Conservation (phyloP, 257 asterid genomes). For the Forsythia viridissima region DNA sequence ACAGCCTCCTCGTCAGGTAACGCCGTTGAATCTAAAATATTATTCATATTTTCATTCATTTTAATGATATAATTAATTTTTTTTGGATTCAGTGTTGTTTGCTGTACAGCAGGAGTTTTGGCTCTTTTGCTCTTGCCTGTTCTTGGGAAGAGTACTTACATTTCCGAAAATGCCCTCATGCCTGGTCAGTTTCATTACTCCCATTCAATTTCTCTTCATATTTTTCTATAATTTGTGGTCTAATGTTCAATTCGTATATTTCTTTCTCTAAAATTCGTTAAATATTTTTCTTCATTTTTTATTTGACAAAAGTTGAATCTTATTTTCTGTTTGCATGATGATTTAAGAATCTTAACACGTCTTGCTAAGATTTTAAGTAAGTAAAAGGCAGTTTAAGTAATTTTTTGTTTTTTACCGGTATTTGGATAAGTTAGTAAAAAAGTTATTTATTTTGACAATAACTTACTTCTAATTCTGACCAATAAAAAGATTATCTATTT, state of each 20-base stretch:
- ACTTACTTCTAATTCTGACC: not conserved
- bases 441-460: not conserved
- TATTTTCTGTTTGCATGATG: not conserved
- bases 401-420: not conserved
- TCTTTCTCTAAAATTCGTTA: not conserved
- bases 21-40: not conserved
- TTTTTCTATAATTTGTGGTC: not conserved
- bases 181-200: conserved; percentile 59
- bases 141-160: conserved; percentile 88
- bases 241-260: not conserved
- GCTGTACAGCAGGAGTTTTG: conserved; percentile 73
- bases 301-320: not conserved
- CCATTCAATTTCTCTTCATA: not conserved
- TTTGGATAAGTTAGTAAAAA: not conserved
- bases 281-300: not conserved
- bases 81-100: conserved; percentile 59
- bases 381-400: not conserved
- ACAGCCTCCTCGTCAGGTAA: conserved; percentile 70
- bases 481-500: too few relatives aligned
- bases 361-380: not conserved
- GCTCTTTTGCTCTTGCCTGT: conserved; percentile 79
- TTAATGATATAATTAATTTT: conserved; percentile 19
- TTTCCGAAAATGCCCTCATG: conserved; percentile 95
- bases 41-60: conserved; percentile 2
- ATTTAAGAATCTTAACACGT: not conserved